Base-by-base conservation (phyloP, 2,329 filamentous ascomycete species). In the Grosmannia serpens region DNA sequence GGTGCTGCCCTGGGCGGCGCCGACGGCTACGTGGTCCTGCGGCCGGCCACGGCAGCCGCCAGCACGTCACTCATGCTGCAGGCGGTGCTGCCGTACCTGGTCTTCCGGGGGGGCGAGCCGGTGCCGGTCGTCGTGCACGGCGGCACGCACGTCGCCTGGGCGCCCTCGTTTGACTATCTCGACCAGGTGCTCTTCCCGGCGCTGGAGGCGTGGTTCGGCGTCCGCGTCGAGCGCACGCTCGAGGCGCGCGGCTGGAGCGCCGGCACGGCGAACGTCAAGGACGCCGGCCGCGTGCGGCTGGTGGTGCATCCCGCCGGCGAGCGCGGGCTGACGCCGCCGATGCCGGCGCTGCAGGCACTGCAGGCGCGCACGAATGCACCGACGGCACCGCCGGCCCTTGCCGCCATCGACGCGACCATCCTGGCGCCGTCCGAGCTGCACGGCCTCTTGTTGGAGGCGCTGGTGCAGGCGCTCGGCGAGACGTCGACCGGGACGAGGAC, bases 101-200 rank as follows among this genome's bases (percentile, higher is more conserved):
- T 83, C 82, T 73, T 44, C 13, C 13, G 33, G 4, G 51, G 6
- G 4, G 15, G 20, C 33, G 20, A 31, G 31, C 71, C 8, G 66
- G 70, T 84, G 26, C 72, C 73, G 33, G 63, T 85, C 6, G 72
- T 74, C 22, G 76, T 86, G 8, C 73, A 75, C 1, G 82, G 82
- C 6, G 82, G 83, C 20, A 85, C 82, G 1, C 85, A 86, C 62
- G 77, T 81, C 2, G 71, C 73, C 11, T 82, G 75, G 64, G 82
- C 81, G 0, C 72, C 75, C 1, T 81, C 77, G n/a, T 84, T 75
- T 60, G 82, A 86, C 64, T 86, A 85, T 64, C 69, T 85, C 4
- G 80, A 83, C 64, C 82, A 85, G 64, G 77, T 85, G 0, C 71
- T 86, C 1, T 68, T 84, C 35, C 82, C 82, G 3, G 71, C 74